A percentile compares a stretch with the other conserved stretches of the same genome.
Evolutionary conservation across 2,329 filamentous ascomycete genomes (phyloP).

Genomic region (Trichothecium sympodiale): DNA sequence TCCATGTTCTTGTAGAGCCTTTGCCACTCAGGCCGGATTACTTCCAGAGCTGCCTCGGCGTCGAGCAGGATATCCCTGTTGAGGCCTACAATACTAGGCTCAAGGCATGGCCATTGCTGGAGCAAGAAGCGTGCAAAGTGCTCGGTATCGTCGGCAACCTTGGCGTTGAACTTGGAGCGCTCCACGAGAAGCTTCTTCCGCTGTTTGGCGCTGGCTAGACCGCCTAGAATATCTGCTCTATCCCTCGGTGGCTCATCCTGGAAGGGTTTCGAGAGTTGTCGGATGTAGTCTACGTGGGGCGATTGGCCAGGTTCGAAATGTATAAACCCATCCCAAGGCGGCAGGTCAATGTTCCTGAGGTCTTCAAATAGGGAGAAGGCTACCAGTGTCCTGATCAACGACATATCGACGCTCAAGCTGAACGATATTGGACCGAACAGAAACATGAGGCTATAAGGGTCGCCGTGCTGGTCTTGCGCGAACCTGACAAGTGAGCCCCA

Average conservation of each 20-base stretch:
- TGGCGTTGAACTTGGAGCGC: slow-evolving; percentile 9
- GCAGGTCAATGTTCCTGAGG: too few relatives aligned
- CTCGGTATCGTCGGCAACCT: slow-evolving; percentile 13
- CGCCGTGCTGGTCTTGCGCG: too few relatives aligned
- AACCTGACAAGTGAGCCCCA: too few relatives aligned
- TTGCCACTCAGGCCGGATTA: slow-evolving; percentile 13
- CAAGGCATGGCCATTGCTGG: slow-evolving; percentile 13
- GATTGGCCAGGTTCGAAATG: slow-evolving; percentile 12
- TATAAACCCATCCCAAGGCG: slow-evolving; percentile 10
- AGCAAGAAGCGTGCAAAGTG: slow-evolving; percentile 11
- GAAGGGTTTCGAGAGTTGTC: slow-evolving; percentile 12
- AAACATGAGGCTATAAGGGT: too few relatives aligned
- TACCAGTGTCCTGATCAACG: too few relatives aligned
- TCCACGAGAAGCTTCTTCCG: slow-evolving; percentile 10
- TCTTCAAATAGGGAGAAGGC: too few relatives aligned
- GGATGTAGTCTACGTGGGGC: slow-evolving; percentile 9
- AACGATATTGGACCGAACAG: too few relatives aligned
- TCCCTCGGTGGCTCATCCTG: slow-evolving; percentile 4
- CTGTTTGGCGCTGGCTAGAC: too few relatives aligned
- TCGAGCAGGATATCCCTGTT: slow-evolving; percentile 10
- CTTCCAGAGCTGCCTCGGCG: slow-evolving; percentile 10
- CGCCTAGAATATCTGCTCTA: slow-evolving; percentile 6
- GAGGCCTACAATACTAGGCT: slow-evolving; percentile 9
- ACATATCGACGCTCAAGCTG: too few relatives aligned
- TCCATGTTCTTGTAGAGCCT: too few relatives aligned